These are phyloP conservation scores for Fusarium tupiense DNA, from an alignment of 2,329 filamentous ascomycete genomes.

Conservation along the genomic window DNA sequence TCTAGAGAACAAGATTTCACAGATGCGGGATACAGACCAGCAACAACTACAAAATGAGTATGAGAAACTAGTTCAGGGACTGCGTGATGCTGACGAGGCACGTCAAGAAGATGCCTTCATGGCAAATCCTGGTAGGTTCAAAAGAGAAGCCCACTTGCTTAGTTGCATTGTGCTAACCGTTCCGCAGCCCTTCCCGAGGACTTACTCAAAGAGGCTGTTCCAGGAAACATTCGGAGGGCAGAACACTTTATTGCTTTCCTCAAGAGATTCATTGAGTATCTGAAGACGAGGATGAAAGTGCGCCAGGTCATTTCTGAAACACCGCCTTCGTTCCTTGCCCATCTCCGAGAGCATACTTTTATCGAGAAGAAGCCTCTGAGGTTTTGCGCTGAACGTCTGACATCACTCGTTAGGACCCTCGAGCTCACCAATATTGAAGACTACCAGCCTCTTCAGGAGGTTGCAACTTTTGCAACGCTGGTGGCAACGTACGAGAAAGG, in stretches of 20 bases:
- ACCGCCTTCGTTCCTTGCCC: conserved; percentile 89
- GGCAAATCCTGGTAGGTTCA: conserved; percentile 76
- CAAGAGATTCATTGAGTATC: conserved; percentile 96
- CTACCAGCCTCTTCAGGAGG: conserved; percentile 95
- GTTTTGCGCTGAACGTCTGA: conserved; percentile 94
- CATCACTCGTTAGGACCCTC: conserved; percentile 91
- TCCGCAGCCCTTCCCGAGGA: conserved; percentile 82
- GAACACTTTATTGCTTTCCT: conserved; percentile 97
- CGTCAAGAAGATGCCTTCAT: conserved; percentile 96
- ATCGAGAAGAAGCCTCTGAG: conserved; percentile 95
- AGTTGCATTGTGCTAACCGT: not conserved
- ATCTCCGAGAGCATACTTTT: conserved; percentile 94
- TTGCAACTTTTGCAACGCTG: conserved; percentile 95
- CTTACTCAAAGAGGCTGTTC: conserved; percentile 92
- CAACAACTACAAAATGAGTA: conserved; percentile 96
- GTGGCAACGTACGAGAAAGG: conserved; percentile 97
- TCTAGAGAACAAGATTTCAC: conserved; percentile 86
- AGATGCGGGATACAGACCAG: conserved; percentile 96
- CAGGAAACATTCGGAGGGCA: conserved; percentile 93
- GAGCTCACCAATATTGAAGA: conserved; percentile 98
- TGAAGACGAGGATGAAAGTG: conserved; percentile 98
- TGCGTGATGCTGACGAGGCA: conserved; percentile 87
- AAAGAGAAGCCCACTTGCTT: not conserved
- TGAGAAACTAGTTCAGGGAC: conserved; percentile 90
- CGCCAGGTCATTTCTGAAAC: conserved; percentile 97